Evolutionary conservation across 1,139 yeast species (phyloP).

Genomic region (Lodderomyces metapsilosis): DNA sequence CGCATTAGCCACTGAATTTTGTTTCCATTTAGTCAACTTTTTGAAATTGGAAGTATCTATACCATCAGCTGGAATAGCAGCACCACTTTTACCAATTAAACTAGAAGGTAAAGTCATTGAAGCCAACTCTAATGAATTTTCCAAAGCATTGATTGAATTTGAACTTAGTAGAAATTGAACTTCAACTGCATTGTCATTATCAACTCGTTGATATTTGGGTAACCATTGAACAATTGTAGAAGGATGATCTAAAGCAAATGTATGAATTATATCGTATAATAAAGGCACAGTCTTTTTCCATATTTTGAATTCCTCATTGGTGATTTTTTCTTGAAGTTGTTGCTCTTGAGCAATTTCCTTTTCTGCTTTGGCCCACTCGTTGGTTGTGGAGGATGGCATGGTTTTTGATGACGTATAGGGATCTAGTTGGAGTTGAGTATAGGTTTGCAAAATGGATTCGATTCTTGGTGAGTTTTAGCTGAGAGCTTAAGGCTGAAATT

Average conservation of each 20-base stretch:
- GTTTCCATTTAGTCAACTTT: constrained; percentile 46
- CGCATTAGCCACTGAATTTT: constrained; percentile 54
- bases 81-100: constrained; percentile 21
- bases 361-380: constrained; percentile 24
- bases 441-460: no score
- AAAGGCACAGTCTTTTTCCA: constrained; percentile 97
- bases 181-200: constrained; percentile 29
- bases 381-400: constrained; percentile 6
- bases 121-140: constrained; percentile 47
- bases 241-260: constrained; percentile 67
- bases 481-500: no score
- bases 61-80: constrained; percentile 22
- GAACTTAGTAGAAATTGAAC: constrained; percentile 52
- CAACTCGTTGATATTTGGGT: constrained; percentile 30
- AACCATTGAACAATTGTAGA: constrained; percentile 51
- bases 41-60: constrained; percentile 29
- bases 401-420: no score
- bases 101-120: constrained; percentile 52
- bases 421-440: no score
- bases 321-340: constrained; percentile 50
- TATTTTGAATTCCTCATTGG: constrained; percentile 75
- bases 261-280: constrained; percentile 73
- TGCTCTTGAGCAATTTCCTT: constrained; percentile 40
- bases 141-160: constrained; percentile 37
- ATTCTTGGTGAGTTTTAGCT: no score